Conservation (phyloP, 2,329 filamentous ascomycete genomes). For the Penicillium janthinellum region DNA sequence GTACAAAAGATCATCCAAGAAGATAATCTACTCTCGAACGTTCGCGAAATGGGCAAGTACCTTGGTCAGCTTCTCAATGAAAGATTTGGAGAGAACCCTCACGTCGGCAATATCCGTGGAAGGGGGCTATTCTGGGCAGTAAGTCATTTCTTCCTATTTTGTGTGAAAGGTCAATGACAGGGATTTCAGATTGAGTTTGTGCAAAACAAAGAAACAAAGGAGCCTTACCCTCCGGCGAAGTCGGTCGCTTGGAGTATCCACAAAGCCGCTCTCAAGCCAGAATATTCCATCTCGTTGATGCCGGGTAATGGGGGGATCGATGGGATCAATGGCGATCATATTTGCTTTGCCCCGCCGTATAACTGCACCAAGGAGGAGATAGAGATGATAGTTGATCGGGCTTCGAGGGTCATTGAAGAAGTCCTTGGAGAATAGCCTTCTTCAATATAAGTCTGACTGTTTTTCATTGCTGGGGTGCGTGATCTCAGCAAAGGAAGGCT, state of each 20-base stretch:
- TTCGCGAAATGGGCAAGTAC: constrained; percentile 33
- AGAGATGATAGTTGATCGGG: constrained; percentile 50
- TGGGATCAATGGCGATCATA: constrained; percentile 55
- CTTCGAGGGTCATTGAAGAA: constrained; percentile 46
- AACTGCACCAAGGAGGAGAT: constrained; percentile 53
- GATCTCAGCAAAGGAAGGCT: not conserved
- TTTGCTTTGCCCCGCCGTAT: constrained; percentile 57
- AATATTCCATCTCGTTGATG: constrained; percentile 54
- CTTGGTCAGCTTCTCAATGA: constrained; percentile 44
- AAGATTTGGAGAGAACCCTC: constrained; percentile 44
- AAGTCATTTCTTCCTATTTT: constrained; percentile 28
- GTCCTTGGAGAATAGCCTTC: constrained; percentile 24
- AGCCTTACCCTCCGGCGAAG: constrained; percentile 49
- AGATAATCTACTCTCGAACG: constrained; percentile 51
- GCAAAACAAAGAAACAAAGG: constrained; percentile 52
- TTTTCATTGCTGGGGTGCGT: not conserved
- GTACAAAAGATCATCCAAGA: constrained; percentile 57
- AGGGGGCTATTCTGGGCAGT: constrained; percentile 58
- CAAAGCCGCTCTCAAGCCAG: constrained; percentile 43
- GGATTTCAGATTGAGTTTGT: constrained; percentile 56
- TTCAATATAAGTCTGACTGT: not conserved
- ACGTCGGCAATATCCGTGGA: constrained; percentile 59
- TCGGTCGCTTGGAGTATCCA: constrained; percentile 50
- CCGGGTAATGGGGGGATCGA: constrained; percentile 55
- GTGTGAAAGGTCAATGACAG: constrained; percentile 4